A percentile compares a stretch with the other conserved stretches of the same genome.
Conservation (phyloP, 768 basidiomycete genomes). For the Boletus insuetus region DNA sequence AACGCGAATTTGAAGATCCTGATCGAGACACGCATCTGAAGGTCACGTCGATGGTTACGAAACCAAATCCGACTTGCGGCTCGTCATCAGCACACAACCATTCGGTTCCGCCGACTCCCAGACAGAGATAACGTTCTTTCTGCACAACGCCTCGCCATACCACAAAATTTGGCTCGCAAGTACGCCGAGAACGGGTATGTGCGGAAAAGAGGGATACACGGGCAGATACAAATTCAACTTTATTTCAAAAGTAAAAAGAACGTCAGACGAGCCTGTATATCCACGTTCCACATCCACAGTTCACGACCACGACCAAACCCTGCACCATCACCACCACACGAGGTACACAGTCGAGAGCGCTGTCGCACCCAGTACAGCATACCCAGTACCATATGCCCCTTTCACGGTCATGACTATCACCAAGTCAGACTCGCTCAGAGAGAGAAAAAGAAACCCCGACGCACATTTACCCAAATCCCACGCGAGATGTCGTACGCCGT, state of each 20-base stretch:
- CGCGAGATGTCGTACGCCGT: conserved; percentile 84
- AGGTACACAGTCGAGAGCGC: conserved; percentile 72
- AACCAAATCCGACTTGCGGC: too few species aligned
- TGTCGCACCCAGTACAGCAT: conserved; percentile 78
- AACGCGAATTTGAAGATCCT: too few species aligned
- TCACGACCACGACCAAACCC: conserved; percentile 31
- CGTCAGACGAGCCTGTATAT: background rate
- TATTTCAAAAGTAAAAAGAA: background rate
- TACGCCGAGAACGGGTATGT: too few species aligned
- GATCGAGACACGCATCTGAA: too few species aligned
- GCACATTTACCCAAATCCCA: conserved; percentile 91
- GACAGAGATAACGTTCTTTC: too few species aligned
- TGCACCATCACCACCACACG: conserved; percentile 22
- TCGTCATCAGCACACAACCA: too few species aligned
- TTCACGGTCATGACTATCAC: conserved; percentile 73
- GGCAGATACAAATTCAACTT: background rate
- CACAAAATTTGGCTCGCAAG: too few species aligned
- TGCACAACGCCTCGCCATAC: too few species aligned
- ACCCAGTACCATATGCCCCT: conserved; percentile 77
- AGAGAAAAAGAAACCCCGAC: conserved; percentile 31
- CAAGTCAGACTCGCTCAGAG: too few species aligned
- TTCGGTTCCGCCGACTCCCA: too few species aligned
- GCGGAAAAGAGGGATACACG: too few species aligned
- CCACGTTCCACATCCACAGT: background rate
- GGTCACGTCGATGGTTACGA: too few species aligned